Evolutionary conservation across 495 filamentous ascomycete genomes (phyloP), one percentile per base, ranked within the genome.

Genomic region (Echria macrotheca): DNA sequence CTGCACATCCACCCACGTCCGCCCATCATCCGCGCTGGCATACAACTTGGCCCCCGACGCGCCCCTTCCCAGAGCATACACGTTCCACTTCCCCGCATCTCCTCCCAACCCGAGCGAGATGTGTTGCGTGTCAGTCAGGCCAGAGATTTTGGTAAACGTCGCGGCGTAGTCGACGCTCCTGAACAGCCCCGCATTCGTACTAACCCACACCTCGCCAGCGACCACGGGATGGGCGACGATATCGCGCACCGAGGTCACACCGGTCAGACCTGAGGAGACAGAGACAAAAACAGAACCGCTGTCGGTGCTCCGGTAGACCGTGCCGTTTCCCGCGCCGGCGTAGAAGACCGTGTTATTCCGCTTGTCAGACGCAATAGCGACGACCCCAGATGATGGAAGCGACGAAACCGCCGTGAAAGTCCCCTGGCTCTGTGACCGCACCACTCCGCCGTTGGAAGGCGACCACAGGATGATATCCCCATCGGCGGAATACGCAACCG

Each of bases 301-400:
- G 50, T 82, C 54, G 10, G 57, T 66, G 48, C 71, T 75, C 45
- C 70, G 63, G 52, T 77, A 78, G 50, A 80, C 75, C 10, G 42
- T 54, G 5, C 58, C 57, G n/a, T n/a, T n/a, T 6, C 54, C 67
- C 3, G 66, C 71, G 14, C 69, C 76, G 11, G 61, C 77, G 53
- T 81, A 81, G 57, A 81, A 78, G 26, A 70, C 58, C 1, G 66
- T 69, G 52, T 69, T 72, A 42, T 76, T 70, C 36, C 64, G 65
- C 64, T 74, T 78, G 54, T 82, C 77, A 3, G 74, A 57, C 25
- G 72, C 75, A 49, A 82, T 69, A n/a, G n/a, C n/a, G n/a, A n/a
- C n/a, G 10, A 69, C 70, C 7, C 75, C 70, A 7, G 55, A 50
- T 1, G 69, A 59, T 10, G 74, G 71, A 0, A 80, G 60, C 14